Conservation (phyloP, 441 rosid genomes). For the Melastoma candidum region DNA sequence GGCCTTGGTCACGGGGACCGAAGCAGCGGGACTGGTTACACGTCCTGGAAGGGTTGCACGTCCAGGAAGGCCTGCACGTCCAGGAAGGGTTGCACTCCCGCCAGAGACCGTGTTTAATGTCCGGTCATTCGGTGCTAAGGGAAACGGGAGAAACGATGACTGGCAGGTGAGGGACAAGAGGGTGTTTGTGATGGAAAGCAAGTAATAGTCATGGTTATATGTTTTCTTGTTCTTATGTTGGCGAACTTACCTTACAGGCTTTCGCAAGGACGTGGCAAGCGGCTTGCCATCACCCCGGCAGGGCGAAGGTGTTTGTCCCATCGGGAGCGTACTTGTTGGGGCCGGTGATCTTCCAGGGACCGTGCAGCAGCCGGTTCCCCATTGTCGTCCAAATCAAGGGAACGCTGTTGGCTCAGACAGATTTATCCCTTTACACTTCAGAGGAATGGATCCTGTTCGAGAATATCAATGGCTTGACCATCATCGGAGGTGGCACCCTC, state of each 20-base stretch:
- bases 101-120: conserved; percentile 37
- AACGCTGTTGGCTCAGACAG: conserved; percentile 28
- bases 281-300: conserved; percentile 28
- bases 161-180: neutral
- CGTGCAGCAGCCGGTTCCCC: conserved; percentile 30
- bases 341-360: conserved; percentile 36
- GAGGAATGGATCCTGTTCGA: conserved; percentile 40
- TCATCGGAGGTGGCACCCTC: conserved; percentile 35
- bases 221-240: no score
- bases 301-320: conserved; percentile 37
- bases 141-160: conserved; percentile 24
- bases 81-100: no score
- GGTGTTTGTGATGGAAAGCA: no score
- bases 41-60: no score
- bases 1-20: no score
- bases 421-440: conserved; percentile 18
- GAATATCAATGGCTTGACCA: conserved; percentile 24
- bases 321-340: conserved; percentile 31
- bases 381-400: conserved; percentile 30
- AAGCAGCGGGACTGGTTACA: no score
- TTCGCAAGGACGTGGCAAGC: conserved; percentile 36
- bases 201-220: no score
- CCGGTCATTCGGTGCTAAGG: conserved; percentile 29
- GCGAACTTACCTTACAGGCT: conserved; percentile 16
- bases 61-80: no score